These are phyloP conservation scores for Penicillium sp. DNA, from an alignment of 2,329 filamentous ascomycete genomes.

Conservation along the genomic window DNA sequence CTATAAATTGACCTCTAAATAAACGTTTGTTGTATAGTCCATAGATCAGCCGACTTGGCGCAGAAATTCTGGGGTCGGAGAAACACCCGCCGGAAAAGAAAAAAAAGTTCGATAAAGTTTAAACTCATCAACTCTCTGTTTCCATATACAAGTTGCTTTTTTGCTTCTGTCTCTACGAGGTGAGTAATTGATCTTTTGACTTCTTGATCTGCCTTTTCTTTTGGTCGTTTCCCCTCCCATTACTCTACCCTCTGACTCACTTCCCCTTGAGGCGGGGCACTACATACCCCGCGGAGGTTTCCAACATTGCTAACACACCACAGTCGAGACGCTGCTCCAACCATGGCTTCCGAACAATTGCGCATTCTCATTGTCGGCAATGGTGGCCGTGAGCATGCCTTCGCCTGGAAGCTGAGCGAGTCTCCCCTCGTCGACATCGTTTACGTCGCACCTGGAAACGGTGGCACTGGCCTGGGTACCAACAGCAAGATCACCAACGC, in stretches of 20 bases:
- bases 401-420: conserved; percentile 90
- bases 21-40: too few species aligned
- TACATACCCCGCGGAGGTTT: conserved; percentile 25
- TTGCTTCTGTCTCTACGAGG: conserved; percentile 27
- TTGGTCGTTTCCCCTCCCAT: background rate
- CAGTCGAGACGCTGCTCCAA: conserved; percentile 27
- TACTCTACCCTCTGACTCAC: background rate
- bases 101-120: conserved; percentile 20
- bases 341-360: conserved; percentile 51
- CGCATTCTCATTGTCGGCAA: conserved; percentile 86
- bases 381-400: conserved; percentile 88
- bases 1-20: too few species aligned
- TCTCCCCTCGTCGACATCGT: conserved; percentile 77
- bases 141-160: conserved; percentile 12
- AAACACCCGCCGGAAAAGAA: conserved; percentile 26
- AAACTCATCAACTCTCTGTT: conserved; percentile 7
- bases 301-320: conserved; percentile 18
- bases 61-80: conserved; percentile 19
- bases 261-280: conserved; percentile 10
- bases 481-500: conserved; percentile 69
- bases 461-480: conserved; percentile 67
- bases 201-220: background rate
- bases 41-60: too few species aligned
- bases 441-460: conserved; percentile 71
- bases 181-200: conserved; percentile 14